Base-by-base conservation (phyloP, 2,329 filamentous ascomycete species). In the Gliomastix tumulicola region DNA sequence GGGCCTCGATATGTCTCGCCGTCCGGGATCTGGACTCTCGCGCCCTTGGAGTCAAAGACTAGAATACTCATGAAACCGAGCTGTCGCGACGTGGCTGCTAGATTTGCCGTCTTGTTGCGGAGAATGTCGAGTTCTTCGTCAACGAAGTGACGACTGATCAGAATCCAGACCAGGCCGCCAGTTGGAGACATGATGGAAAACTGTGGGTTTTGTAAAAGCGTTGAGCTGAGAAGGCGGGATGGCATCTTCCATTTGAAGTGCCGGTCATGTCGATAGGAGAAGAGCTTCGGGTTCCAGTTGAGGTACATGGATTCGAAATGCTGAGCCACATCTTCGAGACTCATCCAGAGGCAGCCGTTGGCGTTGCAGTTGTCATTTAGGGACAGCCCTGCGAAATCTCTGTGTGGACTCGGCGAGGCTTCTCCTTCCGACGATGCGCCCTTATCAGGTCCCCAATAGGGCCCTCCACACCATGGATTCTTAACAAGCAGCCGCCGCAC, bases 271-370 rank as follows among this genome's bases (percentile, higher is more conserved):
- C 89, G 80, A 53, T 84, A 66, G 3, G 68, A 67, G 60, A 98
- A 98, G 1, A 95, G 67, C 1, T 75, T 73, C 0, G 92, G 89
- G 46, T 95, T 96, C 92, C 92, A 98, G 60, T 97, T 98, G 37
- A 98, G 69, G 57, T 97, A 98, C 47, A 98, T 77, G 15, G 89
- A 94, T 55, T 97, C 88, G 44, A 96, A 98, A 53, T 95, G 82
- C 50, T 95, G 88, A 23, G 87, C 75, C 5, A 96, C 79, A 45
- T 88, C 85, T 47, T 94, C 85, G 20, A 92, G 78, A 18, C 82
- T 79, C 62, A 97, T 94, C 90, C 92, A 97, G 53, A 95, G 94
- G 1, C 84, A 87, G n/a, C 88, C 88, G 1, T 83, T 56, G 38
- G 50, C 35, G 12, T 11, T 22, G n/a, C 12, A 23, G 23, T 17